A percentile compares a stretch with the other conserved stretches of the same genome.
These are phyloP conservation scores for Sporothrix phasma DNA, from an alignment of 2,329 filamentous ascomycete species.

Conservation along the genomic window DNA sequence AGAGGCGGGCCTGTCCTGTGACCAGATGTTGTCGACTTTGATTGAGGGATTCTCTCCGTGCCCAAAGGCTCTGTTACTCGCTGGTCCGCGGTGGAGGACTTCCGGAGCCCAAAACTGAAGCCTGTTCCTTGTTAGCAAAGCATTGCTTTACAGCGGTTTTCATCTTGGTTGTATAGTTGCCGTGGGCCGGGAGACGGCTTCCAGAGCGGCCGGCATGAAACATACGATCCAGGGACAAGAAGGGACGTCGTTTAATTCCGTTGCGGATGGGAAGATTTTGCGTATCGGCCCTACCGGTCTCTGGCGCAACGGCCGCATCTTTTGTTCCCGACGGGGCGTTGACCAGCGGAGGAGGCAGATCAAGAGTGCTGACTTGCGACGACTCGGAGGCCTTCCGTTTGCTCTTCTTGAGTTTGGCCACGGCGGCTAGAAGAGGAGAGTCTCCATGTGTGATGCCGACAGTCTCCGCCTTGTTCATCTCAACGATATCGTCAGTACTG, in stretches of 20 bases:
- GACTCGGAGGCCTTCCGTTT: not conserved
- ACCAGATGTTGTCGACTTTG: not conserved
- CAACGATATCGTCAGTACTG: not conserved
- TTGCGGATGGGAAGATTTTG: not conserved
- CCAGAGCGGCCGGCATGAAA: not conserved
- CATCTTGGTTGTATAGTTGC: no score
- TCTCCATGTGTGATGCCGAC: not conserved
- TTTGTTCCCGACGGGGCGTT: not conserved
- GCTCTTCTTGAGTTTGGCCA: not conserved
- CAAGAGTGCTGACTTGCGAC: slow-evolving; percentile 16
- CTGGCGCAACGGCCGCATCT: not conserved
- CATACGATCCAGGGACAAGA: not conserved
- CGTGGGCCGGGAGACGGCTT: no score
- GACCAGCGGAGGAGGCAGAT: slow-evolving; percentile 10
- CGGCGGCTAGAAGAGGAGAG: not conserved
- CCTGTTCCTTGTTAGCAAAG: not conserved
- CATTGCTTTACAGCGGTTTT: no score
- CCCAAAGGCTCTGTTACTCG: no score
- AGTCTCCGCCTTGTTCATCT: not conserved
- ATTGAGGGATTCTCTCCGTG: not conserved
- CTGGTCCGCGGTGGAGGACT: not conserved
- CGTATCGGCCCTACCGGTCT: not conserved
- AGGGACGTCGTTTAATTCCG: not conserved
- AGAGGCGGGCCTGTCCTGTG: not conserved
- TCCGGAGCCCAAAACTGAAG: not conserved